Percentiles rank a stretch among this genome's conserved stretches.
Conservation (phyloP, 306 rosid species). For the Rosa rugosa region DNA sequence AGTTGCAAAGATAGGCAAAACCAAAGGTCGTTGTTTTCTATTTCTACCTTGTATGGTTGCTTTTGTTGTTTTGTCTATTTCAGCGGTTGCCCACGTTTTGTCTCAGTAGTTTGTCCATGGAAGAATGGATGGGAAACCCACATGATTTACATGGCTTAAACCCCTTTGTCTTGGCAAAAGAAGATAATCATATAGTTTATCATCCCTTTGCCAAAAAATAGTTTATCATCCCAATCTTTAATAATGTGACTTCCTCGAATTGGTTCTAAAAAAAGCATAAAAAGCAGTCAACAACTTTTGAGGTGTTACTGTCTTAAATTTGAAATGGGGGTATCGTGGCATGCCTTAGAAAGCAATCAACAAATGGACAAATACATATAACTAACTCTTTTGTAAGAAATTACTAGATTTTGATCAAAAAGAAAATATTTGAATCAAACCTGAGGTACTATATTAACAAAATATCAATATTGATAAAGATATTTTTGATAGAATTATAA, state of each 20-base stretch:
- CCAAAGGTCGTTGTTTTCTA: background rate
- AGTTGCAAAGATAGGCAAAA: constrained; percentile 1
- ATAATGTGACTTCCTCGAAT: constrained; percentile 8
- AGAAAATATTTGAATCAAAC: background rate
- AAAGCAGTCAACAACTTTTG: background rate
- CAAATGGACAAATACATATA: background rate
- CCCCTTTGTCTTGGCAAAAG: background rate
- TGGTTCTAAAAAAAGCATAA: constrained; percentile 2
- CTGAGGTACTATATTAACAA: background rate
- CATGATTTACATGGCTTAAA: constrained; percentile 25
- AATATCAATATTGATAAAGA: background rate
- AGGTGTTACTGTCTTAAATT: background rate
- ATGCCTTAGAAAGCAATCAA: background rate
- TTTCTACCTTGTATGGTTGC: background rate
- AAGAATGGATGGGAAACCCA: constrained; percentile 51
- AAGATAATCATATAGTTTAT: background rate
- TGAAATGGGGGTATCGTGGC: background rate
- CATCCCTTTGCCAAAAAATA: no score
- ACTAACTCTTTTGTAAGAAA: background rate
- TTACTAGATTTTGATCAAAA: background rate
- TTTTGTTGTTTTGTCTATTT: constrained; percentile 52
- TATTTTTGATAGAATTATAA: background rate
- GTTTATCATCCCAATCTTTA: background rate
- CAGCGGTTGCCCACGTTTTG: constrained; percentile 41
- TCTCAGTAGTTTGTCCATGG: constrained; percentile 10